Evolutionary conservation across 257 asterid species (phyloP).

Genomic region (Primulina huaijiensis): DNA sequence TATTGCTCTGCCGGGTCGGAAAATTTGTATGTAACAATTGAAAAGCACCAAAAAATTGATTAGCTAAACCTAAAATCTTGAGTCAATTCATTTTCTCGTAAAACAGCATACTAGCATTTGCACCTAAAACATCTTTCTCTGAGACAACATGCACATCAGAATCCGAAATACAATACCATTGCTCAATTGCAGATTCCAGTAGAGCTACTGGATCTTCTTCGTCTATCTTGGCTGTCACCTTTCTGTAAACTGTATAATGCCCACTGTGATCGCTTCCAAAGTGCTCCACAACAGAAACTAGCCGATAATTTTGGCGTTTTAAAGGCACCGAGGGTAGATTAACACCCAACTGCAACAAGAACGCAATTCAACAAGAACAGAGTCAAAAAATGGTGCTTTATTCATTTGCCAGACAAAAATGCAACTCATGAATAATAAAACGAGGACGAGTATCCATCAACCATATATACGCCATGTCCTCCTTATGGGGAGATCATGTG

Average conservation of each 20-base stretch:
- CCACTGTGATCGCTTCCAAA: conserved; percentile 73
- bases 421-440: neutral
- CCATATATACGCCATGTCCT: neutral
- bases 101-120: conserved; percentile 80
- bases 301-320: conserved; percentile 44
- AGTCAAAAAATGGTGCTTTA: neutral
- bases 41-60: neutral
- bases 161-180: conserved; percentile 89
- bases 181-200: conserved; percentile 47
- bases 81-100: conserved; percentile 54
- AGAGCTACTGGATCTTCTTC: conserved; percentile 48
- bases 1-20: neutral
- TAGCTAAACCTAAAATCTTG: conserved; percentile 15
- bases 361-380: neutral
- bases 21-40: neutral
- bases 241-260: conserved; percentile 83
- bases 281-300: conserved; percentile 82
- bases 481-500: neutral
- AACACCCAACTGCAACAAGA: conserved; percentile 33
- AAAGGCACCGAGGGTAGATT: conserved; percentile 7
- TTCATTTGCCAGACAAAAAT: neutral
- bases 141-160: conserved; percentile 58
- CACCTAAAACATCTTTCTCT: conserved; percentile 69
- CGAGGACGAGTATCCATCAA: neutral
- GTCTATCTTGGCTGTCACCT: conserved; percentile 43